Percentiles rank a stretch among this genome's conserved stretches.
Evolutionary conservation across 2,329 filamentous ascomycete genomes (phyloP).

Genomic region (Fusarium sp.): DNA sequence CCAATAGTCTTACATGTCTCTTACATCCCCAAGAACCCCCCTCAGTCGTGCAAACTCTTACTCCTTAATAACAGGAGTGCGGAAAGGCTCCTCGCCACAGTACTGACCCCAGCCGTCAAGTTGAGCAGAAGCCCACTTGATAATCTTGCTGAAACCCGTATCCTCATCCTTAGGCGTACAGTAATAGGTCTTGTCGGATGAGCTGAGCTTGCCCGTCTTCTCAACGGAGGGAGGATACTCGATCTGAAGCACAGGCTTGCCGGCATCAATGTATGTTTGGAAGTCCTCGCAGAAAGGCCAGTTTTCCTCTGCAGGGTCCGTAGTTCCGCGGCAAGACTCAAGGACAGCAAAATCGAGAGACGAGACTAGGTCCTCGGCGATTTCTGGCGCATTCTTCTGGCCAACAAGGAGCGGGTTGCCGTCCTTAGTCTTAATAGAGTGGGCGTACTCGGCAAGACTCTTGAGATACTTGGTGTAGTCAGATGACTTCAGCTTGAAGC

Average conservation of each 20-base stretch:
- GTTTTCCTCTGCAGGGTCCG: constrained; percentile 30
- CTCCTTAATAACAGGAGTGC: constrained; percentile 41
- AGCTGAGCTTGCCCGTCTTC: constrained; percentile 41
- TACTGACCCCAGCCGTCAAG: constrained; percentile 53
- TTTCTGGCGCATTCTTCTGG: constrained; percentile 52
- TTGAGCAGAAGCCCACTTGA: constrained; percentile 51
- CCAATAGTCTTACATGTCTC: no score
- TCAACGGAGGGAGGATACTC: constrained; percentile 51
- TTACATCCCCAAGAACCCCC: no score
- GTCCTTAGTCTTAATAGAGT: constrained; percentile 45
- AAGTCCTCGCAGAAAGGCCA: constrained; percentile 50
- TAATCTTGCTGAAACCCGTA: constrained; percentile 50
- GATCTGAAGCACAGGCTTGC: constrained; percentile 52
- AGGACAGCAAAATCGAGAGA: constrained; percentile 54
- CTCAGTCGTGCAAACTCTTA: constrained; percentile 15
- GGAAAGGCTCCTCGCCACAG: constrained; percentile 46
- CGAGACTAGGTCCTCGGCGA: constrained; percentile 44
- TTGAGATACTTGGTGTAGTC: constrained; percentile 50
- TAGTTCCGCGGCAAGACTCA: constrained; percentile 52
- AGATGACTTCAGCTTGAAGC: constrained; percentile 48
- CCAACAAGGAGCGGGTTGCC: constrained; percentile 49
- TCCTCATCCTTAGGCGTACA: constrained; percentile 45
- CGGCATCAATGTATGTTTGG: constrained; percentile 47
- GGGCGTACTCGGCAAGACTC: constrained; percentile 48
- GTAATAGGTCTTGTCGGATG: constrained; percentile 46